These are phyloP conservation scores for Cryphonectria japonica DNA, from an alignment of 2,329 filamentous ascomycete genomes.

Conservation along the genomic window DNA sequence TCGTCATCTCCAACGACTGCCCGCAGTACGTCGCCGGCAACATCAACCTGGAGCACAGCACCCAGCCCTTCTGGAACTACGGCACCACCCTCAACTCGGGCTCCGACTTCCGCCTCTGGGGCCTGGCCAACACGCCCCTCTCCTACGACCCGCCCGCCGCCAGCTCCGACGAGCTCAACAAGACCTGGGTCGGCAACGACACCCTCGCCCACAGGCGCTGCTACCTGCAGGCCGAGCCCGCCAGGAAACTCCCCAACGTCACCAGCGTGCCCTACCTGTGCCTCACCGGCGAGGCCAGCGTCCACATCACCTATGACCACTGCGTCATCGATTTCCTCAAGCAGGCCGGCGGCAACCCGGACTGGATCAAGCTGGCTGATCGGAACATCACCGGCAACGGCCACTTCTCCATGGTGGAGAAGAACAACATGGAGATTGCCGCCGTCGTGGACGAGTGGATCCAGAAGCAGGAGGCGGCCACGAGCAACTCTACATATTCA, in stretches of 20 bases:
- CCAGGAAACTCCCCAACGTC: constrained; percentile 49
- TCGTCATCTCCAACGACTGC: constrained; percentile 35
- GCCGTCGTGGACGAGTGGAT: constrained; percentile 28
- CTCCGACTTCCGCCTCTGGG: constrained; percentile 29
- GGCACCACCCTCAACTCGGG: constrained; percentile 23
- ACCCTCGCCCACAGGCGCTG: constrained; percentile 31
- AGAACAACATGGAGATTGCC: constrained; percentile 41
- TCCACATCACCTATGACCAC: constrained; percentile 56
- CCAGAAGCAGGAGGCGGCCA: constrained; percentile 13
- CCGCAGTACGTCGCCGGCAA: constrained; percentile 36
- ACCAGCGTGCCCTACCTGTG: constrained; percentile 49
- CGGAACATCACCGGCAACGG: constrained; percentile 54
- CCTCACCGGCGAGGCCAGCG: constrained; percentile 53
- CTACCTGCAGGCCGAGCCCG: constrained; percentile 37
- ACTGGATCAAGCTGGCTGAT: constrained; percentile 49
- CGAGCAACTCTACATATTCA: not conserved
- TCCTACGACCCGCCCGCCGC: constrained; percentile 37
- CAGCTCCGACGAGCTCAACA: constrained; percentile 33
- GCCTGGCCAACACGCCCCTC: constrained; percentile 37
- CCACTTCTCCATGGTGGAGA: constrained; percentile 54
- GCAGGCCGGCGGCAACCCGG: constrained; percentile 50
- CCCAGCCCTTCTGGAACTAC: constrained; percentile 36
- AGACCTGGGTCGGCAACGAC: constrained; percentile 36
- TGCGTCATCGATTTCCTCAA: constrained; percentile 54
- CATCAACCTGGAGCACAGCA: constrained; percentile 39